Base-by-base conservation (phyloP, 1,139 yeast species). In the Pneumocystis jirovecii region DNA sequence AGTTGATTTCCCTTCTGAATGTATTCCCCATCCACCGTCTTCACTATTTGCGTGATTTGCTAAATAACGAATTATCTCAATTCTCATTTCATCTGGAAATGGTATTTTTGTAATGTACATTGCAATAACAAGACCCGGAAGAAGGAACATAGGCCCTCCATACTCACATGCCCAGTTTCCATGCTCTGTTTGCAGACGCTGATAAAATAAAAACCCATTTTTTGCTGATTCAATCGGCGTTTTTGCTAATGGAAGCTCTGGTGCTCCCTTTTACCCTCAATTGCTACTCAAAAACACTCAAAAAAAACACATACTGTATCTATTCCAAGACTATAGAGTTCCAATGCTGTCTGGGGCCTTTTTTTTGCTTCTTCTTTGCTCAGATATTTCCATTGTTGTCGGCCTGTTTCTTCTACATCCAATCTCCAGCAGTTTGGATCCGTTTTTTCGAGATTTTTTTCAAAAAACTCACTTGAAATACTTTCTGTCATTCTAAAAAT, bases 11-110 rank as follows among this genome's bases (percentile, higher is more conserved):
- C 93, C 98, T 63, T 83, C 85, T 2, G 90, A 83, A 73, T 93
- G 97, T 64, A 95, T 80, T 0, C 97, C 98, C 98, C 99, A 95
- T 0, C 98, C 99, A n/a, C 99, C 99, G 75, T 95, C 99, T 0
- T 90, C 96, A 0, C 97, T 97, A 73, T 93, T 96, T 0, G 97
- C 86, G 0, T 89, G 82, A 73, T 95, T 95, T 25, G 89, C 89
- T 31, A 93, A 77, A 73, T 90, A 93, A 66, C 97, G 80, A 57
- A 87, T 83, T 74, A 95, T 77, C 74, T 95, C 98, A 12, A 78
- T 75, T 68, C 79, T 78, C 70, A 82, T 83, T 40, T 84, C 85
- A 60, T 84, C 84, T 0, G 93, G 86, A 44, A 93, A 87, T 29
- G 82, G 83, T 0, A 83, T 80, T 59, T 83, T 82, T 29, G 93